Evolutionary conservation across 257 asterid species (phyloP).

Genomic region (Nicotiana noctiflora): DNA sequence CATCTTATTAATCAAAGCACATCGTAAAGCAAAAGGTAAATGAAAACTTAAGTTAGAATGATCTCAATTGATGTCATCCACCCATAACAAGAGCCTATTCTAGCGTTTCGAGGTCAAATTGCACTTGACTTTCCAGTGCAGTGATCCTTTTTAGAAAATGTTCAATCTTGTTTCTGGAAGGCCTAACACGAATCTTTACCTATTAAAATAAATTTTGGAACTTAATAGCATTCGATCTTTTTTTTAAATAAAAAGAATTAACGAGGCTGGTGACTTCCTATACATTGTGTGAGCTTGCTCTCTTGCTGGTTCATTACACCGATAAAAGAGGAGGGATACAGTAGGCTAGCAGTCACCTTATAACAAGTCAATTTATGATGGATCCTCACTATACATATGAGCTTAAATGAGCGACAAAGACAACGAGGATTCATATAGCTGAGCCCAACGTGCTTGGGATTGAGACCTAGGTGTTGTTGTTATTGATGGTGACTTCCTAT

Average conservation of each 20-base stretch:
- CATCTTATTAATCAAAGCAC: not conserved
- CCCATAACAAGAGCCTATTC: not conserved
- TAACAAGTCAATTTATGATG: not conserved
- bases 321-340: not conserved
- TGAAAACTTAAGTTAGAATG: not conserved
- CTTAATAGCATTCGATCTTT: not conserved
- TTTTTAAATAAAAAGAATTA: not conserved
- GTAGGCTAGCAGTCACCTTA: not conserved
- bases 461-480: not conserved
- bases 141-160: not conserved
- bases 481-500: not conserved
- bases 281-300: not conserved
- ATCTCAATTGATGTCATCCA: not conserved
- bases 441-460: not conserved
- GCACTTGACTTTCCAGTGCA: not conserved
- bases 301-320: not conserved
- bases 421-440: not conserved
- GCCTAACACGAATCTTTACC: not conserved
- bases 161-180: not conserved
- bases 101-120: not conserved
- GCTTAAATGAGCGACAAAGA: not conserved
- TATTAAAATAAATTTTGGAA: not conserved
- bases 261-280: not conserved
- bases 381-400: not conserved
- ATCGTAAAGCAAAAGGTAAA: not conserved